Conservation (phyloP, 2,329 filamentous ascomycete species). For the Cercospora sp. region DNA sequence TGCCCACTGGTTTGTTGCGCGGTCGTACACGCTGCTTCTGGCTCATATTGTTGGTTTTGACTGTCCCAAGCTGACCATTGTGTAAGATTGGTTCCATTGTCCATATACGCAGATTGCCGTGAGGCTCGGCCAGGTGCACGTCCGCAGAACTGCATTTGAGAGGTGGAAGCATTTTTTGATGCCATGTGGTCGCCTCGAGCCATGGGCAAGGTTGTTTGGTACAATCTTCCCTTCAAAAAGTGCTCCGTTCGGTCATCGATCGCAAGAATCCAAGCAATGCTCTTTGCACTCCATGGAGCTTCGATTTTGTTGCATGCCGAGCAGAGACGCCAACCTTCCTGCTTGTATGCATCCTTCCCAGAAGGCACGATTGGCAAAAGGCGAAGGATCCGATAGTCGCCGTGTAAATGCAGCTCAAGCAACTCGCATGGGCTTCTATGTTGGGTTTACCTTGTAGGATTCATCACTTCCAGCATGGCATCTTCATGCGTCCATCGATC, state of each 20-base stretch:
- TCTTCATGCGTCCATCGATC: background rate
- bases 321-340: background rate
- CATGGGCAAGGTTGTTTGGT: background rate
- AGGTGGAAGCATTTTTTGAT: background rate
- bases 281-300: background rate
- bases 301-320: background rate
- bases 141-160: background rate
- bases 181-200: background rate
- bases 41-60: background rate
- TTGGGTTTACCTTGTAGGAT: background rate
- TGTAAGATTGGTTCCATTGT: background rate
- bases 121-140: background rate
- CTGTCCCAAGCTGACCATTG: background rate
- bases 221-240: background rate
- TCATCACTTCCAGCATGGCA: background rate
- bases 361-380: background rate
- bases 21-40: background rate
- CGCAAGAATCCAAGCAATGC: background rate
- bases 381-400: background rate
- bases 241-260: background rate
- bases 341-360: background rate
- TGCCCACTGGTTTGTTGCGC: background rate
- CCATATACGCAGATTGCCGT: background rate
- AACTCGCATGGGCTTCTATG: background rate
- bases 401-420: background rate